Conservation (phyloP, 768 basidiomycete species). For the Rhodotorula kratochvilovae region DNA sequence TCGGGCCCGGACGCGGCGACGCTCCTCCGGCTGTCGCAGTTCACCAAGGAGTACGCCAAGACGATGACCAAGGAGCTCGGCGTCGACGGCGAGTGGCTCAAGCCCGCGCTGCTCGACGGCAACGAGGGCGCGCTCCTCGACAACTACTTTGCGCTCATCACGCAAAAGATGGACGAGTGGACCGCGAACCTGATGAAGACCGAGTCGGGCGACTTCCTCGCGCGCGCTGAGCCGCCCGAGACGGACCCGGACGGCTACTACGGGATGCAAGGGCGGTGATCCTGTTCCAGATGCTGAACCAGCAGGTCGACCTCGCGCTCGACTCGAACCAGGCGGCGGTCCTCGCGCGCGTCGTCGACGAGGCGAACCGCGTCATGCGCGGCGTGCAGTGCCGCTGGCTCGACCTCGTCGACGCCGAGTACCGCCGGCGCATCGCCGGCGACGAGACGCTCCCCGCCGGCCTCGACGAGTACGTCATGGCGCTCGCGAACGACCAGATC, state of each 20-base stretch:
- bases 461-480: slow-evolving; percentile 90
- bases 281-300: slow-evolving; percentile 96
- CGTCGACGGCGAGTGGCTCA: slow-evolving; percentile 70
- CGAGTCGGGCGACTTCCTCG: slow-evolving; percentile 76
- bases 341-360: slow-evolving; percentile 80
- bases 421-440: slow-evolving; percentile 71
- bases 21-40: slow-evolving; percentile 77
- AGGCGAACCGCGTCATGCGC: slow-evolving; percentile 83
- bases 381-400: slow-evolving; percentile 82
- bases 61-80: slow-evolving; percentile 85
- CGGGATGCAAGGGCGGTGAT: slow-evolving; percentile 89
- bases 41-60: slow-evolving; percentile 92
- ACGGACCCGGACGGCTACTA: slow-evolving; percentile 82
- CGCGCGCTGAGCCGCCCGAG: slow-evolving; percentile 80
- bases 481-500: slow-evolving; percentile 94
- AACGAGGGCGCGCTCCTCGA: slow-evolving; percentile 91
- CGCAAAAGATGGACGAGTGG: slow-evolving; percentile 96
- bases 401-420: slow-evolving; percentile 72
- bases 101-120: slow-evolving; percentile 88
- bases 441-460: slow-evolving; percentile 77
- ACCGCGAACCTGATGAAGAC: slow-evolving; percentile 86
- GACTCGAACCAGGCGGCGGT: slow-evolving; percentile 95
- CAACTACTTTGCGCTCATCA: slow-evolving; percentile 87
- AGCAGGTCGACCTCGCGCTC: slow-evolving; percentile 77
- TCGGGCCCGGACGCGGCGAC: slow-evolving; percentile 81